phyloP scores from a whole-genome alignment of 2,329 filamentous ascomycete species.

The Paracoccidioides brasiliensis region DNA sequence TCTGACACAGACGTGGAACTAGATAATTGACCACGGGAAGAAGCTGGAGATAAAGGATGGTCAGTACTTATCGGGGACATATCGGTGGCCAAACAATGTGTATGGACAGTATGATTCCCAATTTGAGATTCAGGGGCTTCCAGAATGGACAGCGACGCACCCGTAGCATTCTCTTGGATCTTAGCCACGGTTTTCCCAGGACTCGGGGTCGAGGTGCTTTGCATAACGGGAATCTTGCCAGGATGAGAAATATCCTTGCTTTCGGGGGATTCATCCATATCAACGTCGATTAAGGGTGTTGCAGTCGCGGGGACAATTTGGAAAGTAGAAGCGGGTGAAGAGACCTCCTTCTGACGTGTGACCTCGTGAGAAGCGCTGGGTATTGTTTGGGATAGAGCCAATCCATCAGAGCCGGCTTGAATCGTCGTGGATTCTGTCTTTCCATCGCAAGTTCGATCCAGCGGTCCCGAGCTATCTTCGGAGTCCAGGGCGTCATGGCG shows the following conservation, averaged over 20 bases:
- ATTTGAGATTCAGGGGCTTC: neutral
- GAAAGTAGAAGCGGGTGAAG: neutral
- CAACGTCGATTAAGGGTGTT: neutral
- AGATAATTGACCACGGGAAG: slow-evolving; percentile 3
- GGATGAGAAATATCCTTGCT: neutral
- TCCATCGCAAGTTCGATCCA: neutral
- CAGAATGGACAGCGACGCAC: slow-evolving; percentile 1
- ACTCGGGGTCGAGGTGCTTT: neutral
- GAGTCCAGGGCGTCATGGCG: neutral
- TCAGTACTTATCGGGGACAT: slow-evolving; percentile 11
- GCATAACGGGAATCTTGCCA: neutral
- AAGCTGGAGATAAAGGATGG: slow-evolving; percentile 6
- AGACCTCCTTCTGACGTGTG: neutral
- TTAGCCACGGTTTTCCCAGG: neutral
- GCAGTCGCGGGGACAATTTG: neutral
- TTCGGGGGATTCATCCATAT: neutral
- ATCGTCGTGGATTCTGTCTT: neutral
- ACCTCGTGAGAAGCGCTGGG: neutral
- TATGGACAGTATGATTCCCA: neutral
- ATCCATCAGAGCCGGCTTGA: neutral
- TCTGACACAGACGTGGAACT: slow-evolving; percentile 1
- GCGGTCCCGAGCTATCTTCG: neutral
- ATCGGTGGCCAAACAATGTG: neutral
- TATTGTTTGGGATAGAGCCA: neutral
- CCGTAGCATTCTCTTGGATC: slow-evolving; percentile 1